phyloP scores from a whole-genome alignment of 139 green algal species.

The Marvania coccoides region DNA sequence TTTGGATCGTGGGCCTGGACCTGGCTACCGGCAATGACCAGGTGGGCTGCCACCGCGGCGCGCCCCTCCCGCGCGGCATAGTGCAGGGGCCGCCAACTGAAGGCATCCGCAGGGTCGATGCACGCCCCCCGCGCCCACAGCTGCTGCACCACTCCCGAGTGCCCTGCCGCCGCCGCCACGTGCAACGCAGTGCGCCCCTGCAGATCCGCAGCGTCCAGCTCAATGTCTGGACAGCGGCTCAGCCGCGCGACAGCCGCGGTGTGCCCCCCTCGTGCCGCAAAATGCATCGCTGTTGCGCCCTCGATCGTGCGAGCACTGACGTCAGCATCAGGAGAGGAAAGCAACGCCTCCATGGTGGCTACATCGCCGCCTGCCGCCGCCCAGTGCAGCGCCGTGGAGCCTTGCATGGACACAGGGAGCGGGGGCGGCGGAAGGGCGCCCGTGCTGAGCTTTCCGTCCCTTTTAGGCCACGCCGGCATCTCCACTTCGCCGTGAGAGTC shows the following conservation, averaged over 20 bases:
- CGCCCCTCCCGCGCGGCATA: conserved; percentile 34
- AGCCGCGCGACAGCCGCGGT: conserved; percentile 1
- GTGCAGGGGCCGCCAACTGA: conserved; percentile 41
- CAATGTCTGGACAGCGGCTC: not conserved
- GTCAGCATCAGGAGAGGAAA: not conserved
- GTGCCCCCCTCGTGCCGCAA: conserved; percentile 26
- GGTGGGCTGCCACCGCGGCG: conserved; percentile 24
- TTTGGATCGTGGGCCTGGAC: conserved; percentile 11
- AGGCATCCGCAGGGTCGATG: conserved; percentile 21
- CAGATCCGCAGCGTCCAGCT: conserved; percentile 25
- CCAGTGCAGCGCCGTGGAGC: not conserved
- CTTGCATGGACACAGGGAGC: not conserved
- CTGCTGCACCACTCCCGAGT: conserved; percentile 27
- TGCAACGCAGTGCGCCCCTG: conserved; percentile 32
- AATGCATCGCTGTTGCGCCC: conserved; percentile 27
- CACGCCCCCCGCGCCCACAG: conserved; percentile 17
- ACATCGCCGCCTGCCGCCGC: not conserved
- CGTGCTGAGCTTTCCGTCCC: not conserved
- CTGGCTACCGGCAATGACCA: conserved; percentile 35
- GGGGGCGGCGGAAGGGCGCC: not conserved
- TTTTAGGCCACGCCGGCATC: not conserved
- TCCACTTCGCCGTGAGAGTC: not conserved
- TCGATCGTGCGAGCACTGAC: conserved; percentile 20
- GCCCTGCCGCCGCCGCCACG: conserved; percentile 18
- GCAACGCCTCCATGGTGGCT: not conserved